Conservation (phyloP, 2,329 filamentous ascomycete species). For the Septoria linicola region DNA sequence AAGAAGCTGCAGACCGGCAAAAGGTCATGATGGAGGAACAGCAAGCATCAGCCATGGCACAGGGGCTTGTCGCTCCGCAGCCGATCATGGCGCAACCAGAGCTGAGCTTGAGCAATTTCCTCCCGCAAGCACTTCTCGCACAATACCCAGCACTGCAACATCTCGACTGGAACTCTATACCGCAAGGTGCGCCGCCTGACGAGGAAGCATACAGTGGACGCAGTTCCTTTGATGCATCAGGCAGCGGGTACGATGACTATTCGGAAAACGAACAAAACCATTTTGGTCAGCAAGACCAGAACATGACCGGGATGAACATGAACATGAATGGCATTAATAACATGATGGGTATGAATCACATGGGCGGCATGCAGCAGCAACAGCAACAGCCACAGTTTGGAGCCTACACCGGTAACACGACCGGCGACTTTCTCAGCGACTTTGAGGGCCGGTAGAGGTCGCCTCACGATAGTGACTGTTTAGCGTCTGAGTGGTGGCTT, state of each 20-base stretch:
- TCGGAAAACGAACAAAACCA: conserved; percentile 53
- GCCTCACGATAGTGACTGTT: not conserved
- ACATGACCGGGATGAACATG: conserved; percentile 27
- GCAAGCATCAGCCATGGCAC: conserved; percentile 55
- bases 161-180: conserved; percentile 79
- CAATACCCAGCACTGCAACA: conserved; percentile 93
- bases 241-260: conserved; percentile 63
- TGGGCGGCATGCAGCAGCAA: conserved; percentile 25
- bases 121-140: conserved; percentile 84
- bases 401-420: conserved; percentile 21
- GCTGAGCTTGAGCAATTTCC: conserved; percentile 60
- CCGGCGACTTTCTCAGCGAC: conserved; percentile 35
- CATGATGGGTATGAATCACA: conserved; percentile 24
- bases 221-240: conserved; percentile 71
- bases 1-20: conserved; percentile 83
- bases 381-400: conserved; percentile 17
- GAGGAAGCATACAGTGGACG: conserved; percentile 64
- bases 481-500: not conserved
- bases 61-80: conserved; percentile 37
- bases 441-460: conserved; percentile 36
- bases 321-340: conserved; percentile 18
- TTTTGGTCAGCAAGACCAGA: conserved; percentile 25
- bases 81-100: conserved; percentile 32
- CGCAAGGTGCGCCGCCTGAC: conserved; percentile 48
- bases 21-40: conserved; percentile 63